phyloP scores from a whole-genome alignment of 257 asterid genomes.

The Fraxinus excelsior region DNA sequence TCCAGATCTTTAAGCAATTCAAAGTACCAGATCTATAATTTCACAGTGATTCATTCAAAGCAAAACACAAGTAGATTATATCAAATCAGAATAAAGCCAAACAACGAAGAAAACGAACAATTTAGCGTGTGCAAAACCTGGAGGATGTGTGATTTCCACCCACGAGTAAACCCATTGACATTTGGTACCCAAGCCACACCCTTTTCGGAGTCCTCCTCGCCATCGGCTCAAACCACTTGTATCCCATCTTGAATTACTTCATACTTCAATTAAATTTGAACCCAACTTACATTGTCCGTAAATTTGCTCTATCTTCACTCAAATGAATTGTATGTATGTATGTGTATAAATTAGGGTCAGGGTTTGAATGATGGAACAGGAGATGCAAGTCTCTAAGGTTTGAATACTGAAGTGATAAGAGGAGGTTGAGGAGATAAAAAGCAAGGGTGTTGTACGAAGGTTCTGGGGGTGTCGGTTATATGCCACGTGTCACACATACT shows the following conservation, averaged over 20 bases:
- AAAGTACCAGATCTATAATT: no score
- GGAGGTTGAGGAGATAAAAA: not conserved
- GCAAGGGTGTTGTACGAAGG: not conserved
- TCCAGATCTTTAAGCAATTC: no score
- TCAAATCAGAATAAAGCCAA: conserved; percentile 21
- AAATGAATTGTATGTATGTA: not conserved
- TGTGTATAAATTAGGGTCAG: not conserved
- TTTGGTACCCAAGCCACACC: conserved; percentile 45
- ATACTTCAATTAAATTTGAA: not conserved
- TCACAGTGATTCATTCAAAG: no score
- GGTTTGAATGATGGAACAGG: not conserved
- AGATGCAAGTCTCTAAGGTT: not conserved
- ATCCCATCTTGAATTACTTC: conserved; percentile 18
- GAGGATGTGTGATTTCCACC: conserved; percentile 66
- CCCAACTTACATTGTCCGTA: not conserved
- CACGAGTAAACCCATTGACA: conserved; percentile 48
- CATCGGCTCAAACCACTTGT: conserved; percentile 30
- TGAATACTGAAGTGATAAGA: conserved; percentile 23
- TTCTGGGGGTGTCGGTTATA: conserved; percentile 24
- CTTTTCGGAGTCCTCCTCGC: conserved; percentile 35
- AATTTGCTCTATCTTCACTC: not conserved
- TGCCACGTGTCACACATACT: conserved; percentile 17
- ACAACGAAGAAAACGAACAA: conserved; percentile 1
- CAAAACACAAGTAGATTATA: no score
- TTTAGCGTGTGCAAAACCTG: conserved; percentile 60